These are phyloP conservation scores for Yamadazyma blattariae DNA, from an alignment of 1,139 yeast species.

Conservation along the genomic window DNA sequence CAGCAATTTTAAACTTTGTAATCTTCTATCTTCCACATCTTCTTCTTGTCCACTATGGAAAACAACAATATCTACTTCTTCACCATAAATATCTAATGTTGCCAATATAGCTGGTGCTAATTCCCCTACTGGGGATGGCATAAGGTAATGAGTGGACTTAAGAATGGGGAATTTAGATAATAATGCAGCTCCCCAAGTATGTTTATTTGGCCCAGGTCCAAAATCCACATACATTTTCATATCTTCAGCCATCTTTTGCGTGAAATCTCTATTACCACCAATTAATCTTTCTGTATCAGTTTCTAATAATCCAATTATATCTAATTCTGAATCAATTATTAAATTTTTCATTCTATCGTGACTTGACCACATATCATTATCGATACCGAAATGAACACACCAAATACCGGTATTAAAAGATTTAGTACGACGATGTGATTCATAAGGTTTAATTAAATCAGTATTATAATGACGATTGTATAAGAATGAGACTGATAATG, in stretches of 20 bases:
- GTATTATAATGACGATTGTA: constrained; percentile 57
- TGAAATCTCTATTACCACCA: constrained; percentile 92
- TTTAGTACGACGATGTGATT: constrained; percentile 61
- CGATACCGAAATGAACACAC: constrained; percentile 97
- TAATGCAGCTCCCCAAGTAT: constrained; percentile 96
- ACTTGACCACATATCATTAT: constrained; percentile 97
- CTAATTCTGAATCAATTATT: constrained; percentile 81
- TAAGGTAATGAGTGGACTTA: constrained; percentile 81
- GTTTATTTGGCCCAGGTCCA: constrained; percentile 98
- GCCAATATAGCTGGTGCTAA: constrained; percentile 98
- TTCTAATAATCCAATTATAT: constrained; percentile 86
- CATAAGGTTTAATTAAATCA: constrained; percentile 60
- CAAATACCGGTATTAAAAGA: constrained; percentile 93
- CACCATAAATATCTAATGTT: constrained; percentile 86
- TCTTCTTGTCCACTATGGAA: constrained; percentile 99
- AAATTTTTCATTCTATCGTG: constrained; percentile 87
- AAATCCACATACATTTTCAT: constrained; percentile 92
- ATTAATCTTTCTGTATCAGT: constrained; percentile 91
- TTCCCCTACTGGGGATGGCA: constrained; percentile 96
- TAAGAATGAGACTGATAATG: constrained; percentile 38
- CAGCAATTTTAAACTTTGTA: constrained; percentile 76
- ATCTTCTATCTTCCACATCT: constrained; percentile 87
- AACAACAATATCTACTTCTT: constrained; percentile 83
- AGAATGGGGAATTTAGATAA: constrained; percentile 92
- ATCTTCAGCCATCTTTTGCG: constrained; percentile 89